phyloP scores from a whole-genome alignment of 2,329 filamentous ascomycete genomes.

The Pseudonectria foliicola region DNA sequence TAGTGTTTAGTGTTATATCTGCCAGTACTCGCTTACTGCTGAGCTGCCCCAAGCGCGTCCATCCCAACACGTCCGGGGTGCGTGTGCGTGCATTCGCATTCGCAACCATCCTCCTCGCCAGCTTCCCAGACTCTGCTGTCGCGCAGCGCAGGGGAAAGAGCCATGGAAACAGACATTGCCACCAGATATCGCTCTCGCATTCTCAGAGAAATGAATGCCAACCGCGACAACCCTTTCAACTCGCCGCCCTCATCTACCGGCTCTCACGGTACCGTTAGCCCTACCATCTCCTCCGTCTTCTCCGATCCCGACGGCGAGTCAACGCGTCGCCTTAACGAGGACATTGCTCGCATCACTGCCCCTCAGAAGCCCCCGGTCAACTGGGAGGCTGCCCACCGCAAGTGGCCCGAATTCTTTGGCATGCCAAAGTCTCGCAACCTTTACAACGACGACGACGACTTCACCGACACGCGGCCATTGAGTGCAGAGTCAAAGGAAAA shows the following conservation, averaged over 20 bases:
- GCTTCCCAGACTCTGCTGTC: conserved; percentile 15
- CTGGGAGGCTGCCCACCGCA: conserved; percentile 39
- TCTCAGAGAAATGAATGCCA: conserved; percentile 45
- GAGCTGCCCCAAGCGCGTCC: conserved; percentile 12
- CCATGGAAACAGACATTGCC: conserved; percentile 36
- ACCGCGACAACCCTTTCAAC: conserved; percentile 50
- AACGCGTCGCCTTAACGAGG: conserved; percentile 42
- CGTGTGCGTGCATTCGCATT: conserved; percentile 14
- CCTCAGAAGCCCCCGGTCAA: conserved; percentile 34
- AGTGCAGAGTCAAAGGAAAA: conserved; percentile 39
- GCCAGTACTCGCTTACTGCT: conserved; percentile 5
- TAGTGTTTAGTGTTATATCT: not conserved
- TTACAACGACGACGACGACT: conserved; percentile 22
- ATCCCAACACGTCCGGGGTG: conserved; percentile 11
- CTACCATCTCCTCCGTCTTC: conserved; percentile 46
- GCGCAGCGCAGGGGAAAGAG: conserved; percentile 19
- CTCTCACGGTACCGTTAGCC: conserved; percentile 49
- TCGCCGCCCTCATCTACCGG: conserved; percentile 52
- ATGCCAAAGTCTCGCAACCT: conserved; percentile 28
- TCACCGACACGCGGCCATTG: conserved; percentile 29
- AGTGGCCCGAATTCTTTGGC: conserved; percentile 46
- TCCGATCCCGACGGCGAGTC: conserved; percentile 48
- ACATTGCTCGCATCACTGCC: conserved; percentile 38
- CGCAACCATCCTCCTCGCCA: conserved; percentile 12
- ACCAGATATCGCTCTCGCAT: conserved; percentile 41